Conservation (phyloP, 2,329 filamentous ascomycete genomes). For the Fusarium secorum region DNA sequence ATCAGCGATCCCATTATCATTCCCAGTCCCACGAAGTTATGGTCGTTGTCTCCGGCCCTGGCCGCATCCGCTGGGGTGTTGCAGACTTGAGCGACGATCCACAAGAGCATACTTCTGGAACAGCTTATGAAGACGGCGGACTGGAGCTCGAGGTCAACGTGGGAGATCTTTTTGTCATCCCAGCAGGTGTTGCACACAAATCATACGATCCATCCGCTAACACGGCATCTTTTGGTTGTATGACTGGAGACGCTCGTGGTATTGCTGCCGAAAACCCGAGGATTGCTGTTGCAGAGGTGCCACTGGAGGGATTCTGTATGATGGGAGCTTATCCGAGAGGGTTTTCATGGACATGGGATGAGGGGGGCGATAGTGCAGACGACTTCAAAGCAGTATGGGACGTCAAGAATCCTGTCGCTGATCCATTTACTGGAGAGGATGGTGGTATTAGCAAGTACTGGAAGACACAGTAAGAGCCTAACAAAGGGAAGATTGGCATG, state of each 20-base stretch:
- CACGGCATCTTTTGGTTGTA: background rate
- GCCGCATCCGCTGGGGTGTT: constrained; percentile 6
- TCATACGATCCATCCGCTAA: background rate
- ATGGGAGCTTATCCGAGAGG: constrained; percentile 10
- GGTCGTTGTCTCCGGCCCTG: constrained; percentile 4
- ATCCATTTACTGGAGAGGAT: background rate
- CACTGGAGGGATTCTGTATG: constrained; percentile 12
- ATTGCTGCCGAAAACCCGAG: background rate
- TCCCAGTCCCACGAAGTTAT: constrained; percentile 7
- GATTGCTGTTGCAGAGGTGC: background rate
- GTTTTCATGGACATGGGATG: constrained; percentile 17
- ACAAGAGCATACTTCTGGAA: constrained; percentile 6
- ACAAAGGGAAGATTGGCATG: accelerated
- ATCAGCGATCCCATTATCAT: constrained; percentile 17
- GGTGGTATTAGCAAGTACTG: background rate
- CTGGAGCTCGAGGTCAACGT: constrained; percentile 6
- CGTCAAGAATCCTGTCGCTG: background rate
- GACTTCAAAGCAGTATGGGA: constrained; percentile 5
- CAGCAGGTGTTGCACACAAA: constrained; percentile 13
- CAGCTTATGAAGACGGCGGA: background rate
- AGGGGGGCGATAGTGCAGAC: constrained; percentile 1
- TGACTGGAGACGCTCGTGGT: constrained; percentile 5
- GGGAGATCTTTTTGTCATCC: constrained; percentile 11
- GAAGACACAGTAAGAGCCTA: background rate
- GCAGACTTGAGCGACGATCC: constrained; percentile 8